phyloP scores from a whole-genome alignment of 2,329 filamentous ascomycete genomes.

The Fusarium cyanostomum region DNA sequence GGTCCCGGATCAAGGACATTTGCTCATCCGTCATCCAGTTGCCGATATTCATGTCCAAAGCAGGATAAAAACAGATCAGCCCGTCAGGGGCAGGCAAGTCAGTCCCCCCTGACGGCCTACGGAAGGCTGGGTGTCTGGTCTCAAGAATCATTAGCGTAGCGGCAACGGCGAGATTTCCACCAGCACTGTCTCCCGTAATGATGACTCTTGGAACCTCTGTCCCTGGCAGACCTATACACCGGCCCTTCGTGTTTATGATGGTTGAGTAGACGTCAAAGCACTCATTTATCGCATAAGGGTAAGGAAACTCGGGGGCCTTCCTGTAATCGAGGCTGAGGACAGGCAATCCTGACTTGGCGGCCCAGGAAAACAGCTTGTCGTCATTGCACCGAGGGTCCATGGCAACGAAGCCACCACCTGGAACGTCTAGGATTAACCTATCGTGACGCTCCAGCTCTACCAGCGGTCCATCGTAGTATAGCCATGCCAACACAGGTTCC shows the following conservation, averaged over 20 bases:
- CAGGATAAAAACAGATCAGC: conserved; percentile 86
- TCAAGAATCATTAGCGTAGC: conserved; percentile 91
- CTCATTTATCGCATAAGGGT: conserved; percentile 60
- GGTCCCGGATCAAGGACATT: conserved; percentile 91
- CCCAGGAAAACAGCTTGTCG: conserved; percentile 93
- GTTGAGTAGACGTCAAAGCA: conserved; percentile 58
- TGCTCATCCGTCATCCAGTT: conserved; percentile 99
- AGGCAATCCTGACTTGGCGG: conserved; percentile 86
- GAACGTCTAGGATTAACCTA: conserved; percentile 86
- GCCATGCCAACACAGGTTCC: conserved; percentile 84
- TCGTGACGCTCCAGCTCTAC: conserved; percentile 79
- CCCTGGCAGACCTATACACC: conserved; percentile 58
- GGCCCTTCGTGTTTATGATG: conserved; percentile 49
- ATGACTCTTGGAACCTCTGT: conserved; percentile 52
- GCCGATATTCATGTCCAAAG: conserved; percentile 94
- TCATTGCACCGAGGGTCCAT: conserved; percentile 97
- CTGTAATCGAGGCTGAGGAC: conserved; percentile 89
- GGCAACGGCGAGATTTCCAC: conserved; percentile 65
- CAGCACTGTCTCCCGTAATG: conserved; percentile 60
- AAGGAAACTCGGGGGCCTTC: conserved; percentile 62
- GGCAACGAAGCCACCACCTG: conserved; percentile 93
- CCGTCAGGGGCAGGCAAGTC: conserved; percentile 80
- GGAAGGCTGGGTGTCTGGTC: conserved; percentile 61
- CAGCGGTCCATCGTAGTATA: conserved; percentile 92
- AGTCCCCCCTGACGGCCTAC: conserved; percentile 49